These are phyloP conservation scores for Rhodamnia argentea DNA, from an alignment of 345 rosid genomes.

Conservation along the genomic window DNA sequence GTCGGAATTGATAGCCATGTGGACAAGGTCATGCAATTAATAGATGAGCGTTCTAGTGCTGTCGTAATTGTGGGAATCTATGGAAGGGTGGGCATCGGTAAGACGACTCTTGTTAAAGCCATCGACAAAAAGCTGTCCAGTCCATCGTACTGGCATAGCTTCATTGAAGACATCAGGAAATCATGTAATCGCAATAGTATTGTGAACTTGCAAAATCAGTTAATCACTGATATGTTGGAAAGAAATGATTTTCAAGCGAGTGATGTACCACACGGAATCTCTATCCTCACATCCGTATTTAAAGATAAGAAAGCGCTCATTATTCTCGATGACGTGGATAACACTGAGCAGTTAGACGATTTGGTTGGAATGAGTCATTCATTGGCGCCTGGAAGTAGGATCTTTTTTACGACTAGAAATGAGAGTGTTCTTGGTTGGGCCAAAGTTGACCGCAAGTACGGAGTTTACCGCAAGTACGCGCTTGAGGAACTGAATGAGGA, in stretches of 20 bases:
- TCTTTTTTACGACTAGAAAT: background rate
- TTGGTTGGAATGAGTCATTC: background rate
- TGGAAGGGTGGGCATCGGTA: background rate
- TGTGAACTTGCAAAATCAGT: background rate
- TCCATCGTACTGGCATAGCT: background rate
- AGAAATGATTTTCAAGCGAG: too few relatives aligned
- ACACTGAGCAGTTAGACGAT: background rate
- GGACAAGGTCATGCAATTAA: background rate
- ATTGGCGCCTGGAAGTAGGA: too few relatives aligned
- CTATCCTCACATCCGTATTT: too few relatives aligned
- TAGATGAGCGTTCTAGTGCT: background rate
- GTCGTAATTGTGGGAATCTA: background rate
- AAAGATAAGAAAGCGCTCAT: background rate
- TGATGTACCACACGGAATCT: too few relatives aligned
- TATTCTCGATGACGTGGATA: background rate
- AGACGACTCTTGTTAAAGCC: background rate
- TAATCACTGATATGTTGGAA: background rate
- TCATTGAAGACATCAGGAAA: background rate
- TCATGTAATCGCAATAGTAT: background rate
- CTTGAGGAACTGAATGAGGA: background rate
- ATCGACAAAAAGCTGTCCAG: background rate
- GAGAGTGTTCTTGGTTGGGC: background rate
- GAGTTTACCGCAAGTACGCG: too few relatives aligned
- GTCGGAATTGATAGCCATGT: background rate
- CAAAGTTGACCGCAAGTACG: background rate